These are phyloP conservation scores for Acmispon strigosus DNA, from an alignment of 306 rosid species.

Conservation along the genomic window DNA sequence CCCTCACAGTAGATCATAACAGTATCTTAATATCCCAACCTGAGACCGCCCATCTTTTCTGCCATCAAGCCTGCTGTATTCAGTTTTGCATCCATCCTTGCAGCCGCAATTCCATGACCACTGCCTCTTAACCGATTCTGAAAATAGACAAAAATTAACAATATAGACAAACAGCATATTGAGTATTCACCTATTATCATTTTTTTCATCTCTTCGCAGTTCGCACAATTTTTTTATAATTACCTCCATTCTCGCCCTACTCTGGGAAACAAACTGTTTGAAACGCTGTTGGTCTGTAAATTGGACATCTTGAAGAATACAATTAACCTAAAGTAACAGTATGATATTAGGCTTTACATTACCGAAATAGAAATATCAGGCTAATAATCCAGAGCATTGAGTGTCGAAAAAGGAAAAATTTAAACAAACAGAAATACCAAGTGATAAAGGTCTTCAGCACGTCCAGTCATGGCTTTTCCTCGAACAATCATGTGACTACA, in stretches of 20 bases:
- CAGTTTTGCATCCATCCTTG: constrained; percentile 96
- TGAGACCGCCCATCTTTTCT: constrained; percentile 95
- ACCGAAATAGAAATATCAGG: neutral
- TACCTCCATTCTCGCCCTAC: constrained; percentile 99
- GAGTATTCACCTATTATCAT: neutral
- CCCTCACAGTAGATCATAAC: constrained; percentile 8
- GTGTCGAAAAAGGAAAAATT: neutral
- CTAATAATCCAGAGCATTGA: neutral
- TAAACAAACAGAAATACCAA: constrained; percentile 49
- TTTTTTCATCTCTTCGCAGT: neutral
- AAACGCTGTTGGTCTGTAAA: constrained; percentile 94
- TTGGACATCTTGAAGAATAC: constrained; percentile 90
- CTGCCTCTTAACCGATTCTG: constrained; percentile 96
- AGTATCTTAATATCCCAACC: constrained; percentile 46
- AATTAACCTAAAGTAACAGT: constrained; percentile 52
- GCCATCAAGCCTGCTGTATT: constrained; percentile 93
- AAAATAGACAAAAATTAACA: constrained; percentile 20
- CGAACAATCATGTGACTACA: constrained; percentile 81
- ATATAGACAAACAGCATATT: neutral
- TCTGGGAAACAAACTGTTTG: constrained; percentile 92
- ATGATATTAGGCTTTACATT: constrained; percentile 23
- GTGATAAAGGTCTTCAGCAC: constrained; percentile 76
- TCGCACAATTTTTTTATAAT: neutral
- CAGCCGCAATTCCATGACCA: constrained; percentile 96
- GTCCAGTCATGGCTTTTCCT: constrained; percentile 95